These are phyloP conservation scores for Cordyceps militaris DNA, from an alignment of 2,329 filamentous ascomycete species.

Conservation along the genomic window DNA sequence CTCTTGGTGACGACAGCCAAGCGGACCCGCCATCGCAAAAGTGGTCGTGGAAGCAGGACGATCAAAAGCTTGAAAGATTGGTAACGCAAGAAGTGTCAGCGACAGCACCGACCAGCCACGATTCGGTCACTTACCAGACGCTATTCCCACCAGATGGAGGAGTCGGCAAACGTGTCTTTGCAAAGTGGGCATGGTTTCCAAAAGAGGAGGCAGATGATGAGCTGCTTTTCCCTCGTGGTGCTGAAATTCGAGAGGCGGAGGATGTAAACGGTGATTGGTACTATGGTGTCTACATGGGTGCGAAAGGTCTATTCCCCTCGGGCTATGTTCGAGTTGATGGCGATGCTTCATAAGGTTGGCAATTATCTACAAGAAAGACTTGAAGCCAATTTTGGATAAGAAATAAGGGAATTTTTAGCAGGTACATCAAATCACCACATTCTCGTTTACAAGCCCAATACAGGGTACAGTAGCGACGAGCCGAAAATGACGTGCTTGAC, in stretches of 20 bases:
- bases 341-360: constrained; percentile 11
- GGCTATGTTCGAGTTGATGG: constrained; percentile 57
- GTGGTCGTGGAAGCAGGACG: constrained; percentile 45
- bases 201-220: constrained; percentile 61
- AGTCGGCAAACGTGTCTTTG: constrained; percentile 54
- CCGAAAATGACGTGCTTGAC: constrained; percentile 13
- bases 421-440: too few relatives aligned
- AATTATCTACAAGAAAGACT: neutral
- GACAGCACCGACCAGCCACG: constrained; percentile 30
- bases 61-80: constrained; percentile 36
- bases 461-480: constrained; percentile 8
- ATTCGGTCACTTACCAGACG: constrained; percentile 21
- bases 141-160: constrained; percentile 71
- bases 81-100: constrained; percentile 45
- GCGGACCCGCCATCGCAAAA: constrained; percentile 32
- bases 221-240: constrained; percentile 73
- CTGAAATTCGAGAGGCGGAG: constrained; percentile 75
- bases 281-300: constrained; percentile 77
- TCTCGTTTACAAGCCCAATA: too few relatives aligned
- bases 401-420: too few relatives aligned
- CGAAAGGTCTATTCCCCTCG: constrained; percentile 71
- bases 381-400: neutral
- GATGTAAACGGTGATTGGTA: constrained; percentile 90
- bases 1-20: constrained; percentile 32
- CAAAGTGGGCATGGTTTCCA: constrained; percentile 75